Conservation (phyloP, 768 basidiomycete species). For the Psilocybe subaeruginosa region DNA sequence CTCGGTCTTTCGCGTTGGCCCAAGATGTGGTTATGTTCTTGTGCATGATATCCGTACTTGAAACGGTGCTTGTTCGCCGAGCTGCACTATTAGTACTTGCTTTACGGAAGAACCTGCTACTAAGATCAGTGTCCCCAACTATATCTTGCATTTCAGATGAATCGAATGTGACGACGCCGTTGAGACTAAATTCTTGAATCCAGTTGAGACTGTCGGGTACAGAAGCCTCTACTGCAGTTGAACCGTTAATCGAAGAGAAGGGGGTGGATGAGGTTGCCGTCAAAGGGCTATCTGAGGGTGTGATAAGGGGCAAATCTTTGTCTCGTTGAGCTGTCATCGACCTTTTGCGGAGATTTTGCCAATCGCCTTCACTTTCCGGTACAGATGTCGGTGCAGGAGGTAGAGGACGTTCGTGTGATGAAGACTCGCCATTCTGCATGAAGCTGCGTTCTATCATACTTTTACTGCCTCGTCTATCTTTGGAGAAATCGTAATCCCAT, state of each 20-base stretch:
- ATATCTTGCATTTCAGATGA: constrained; percentile 30
- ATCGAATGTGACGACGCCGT: constrained; percentile 28
- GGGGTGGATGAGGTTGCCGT: constrained; percentile 6
- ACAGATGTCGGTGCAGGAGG: constrained; percentile 39
- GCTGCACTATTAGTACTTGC: constrained; percentile 22
- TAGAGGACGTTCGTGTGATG: constrained; percentile 20
- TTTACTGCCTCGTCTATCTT: constrained; percentile 62
- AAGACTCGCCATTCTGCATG: constrained; percentile 11
- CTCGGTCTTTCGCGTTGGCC: constrained; percentile 50
- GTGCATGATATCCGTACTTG: constrained; percentile 45
- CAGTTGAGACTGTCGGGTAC: background rate
- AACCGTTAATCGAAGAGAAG: background rate
- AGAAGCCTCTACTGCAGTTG: background rate
- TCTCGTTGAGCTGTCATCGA: constrained; percentile 33
- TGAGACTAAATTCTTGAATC: background rate
- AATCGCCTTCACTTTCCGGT: constrained; percentile 59
- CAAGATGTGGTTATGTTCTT: constrained; percentile 36
- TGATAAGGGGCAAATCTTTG: constrained; percentile 21
- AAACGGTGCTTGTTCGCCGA: constrained; percentile 47
- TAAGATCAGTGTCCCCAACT: constrained; percentile 19
- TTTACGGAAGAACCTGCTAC: constrained; percentile 23
- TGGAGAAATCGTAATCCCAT: constrained; percentile 60
- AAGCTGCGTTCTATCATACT: constrained; percentile 53
- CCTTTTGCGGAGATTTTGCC: constrained; percentile 53
- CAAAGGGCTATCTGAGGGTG: constrained; percentile 4